Conservation (phyloP, 2,329 filamentous ascomycete genomes). For the Aureobasidium sp. region DNA sequence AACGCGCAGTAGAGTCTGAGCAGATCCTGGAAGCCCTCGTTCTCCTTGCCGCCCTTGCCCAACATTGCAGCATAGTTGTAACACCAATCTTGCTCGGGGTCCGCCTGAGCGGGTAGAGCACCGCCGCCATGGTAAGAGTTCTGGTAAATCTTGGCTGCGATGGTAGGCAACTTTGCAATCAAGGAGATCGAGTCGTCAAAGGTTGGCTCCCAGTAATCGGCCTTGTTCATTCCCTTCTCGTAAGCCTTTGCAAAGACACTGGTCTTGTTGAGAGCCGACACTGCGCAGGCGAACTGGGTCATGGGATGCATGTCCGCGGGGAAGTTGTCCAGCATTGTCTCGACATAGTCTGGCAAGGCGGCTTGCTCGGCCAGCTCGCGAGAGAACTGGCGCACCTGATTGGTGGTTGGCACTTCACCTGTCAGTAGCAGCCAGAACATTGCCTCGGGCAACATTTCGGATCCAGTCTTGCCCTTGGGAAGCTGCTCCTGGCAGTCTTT, state of each 20-base stretch:
- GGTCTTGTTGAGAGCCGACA: slow-evolving; percentile 91
- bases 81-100: slow-evolving; percentile 86
- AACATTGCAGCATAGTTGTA: slow-evolving; percentile 98
- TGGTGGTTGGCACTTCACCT: slow-evolving; percentile 75
- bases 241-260: slow-evolving; percentile 92
- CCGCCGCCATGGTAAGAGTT: slow-evolving; percentile 71
- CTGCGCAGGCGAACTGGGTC: slow-evolving; percentile 94
- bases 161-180: slow-evolving; percentile 90
- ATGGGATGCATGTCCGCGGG: slow-evolving; percentile 90
- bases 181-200: slow-evolving; percentile 93
- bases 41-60: slow-evolving; percentile 77
- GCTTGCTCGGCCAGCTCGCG: slow-evolving; percentile 82
- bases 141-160: slow-evolving; percentile 96
- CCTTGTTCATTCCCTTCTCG: slow-evolving; percentile 83
- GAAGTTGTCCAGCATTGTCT: slow-evolving; percentile 82
- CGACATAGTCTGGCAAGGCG: slow-evolving; percentile 71
- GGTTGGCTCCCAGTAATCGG: slow-evolving; percentile 97
- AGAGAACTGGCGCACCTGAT: slow-evolving; percentile 74
- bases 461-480: slow-evolving; percentile 79
- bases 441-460: slow-evolving; percentile 95
- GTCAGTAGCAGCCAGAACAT: slow-evolving; percentile 99
- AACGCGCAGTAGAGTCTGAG: slow-evolving; percentile 90
- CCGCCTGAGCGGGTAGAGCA: slow-evolving; percentile 65
- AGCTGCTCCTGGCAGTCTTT: slow-evolving; percentile 93
- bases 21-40: slow-evolving; percentile 92